Evolutionary conservation across 1,139 yeast genomes (phyloP), one percentile per base, ranked within the genome.

Genomic region (Candida frijolesensis): DNA sequence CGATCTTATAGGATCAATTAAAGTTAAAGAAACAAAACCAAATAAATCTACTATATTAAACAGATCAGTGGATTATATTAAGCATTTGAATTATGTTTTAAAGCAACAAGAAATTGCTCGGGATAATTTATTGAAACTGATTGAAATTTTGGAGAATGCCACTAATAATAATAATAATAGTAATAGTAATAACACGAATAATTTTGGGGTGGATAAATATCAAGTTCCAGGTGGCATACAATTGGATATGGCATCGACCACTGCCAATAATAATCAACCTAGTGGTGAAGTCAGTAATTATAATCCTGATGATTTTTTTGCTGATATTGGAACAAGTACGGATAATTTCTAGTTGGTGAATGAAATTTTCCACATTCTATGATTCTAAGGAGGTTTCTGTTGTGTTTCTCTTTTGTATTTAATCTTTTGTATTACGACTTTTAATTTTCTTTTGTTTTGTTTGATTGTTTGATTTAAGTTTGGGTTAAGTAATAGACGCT

Each of bases 11-110:
- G 61, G 72, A 2, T 64, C 72, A 14, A 71, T 72, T 15, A 72
- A 77, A 47, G 77, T 83, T 2, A 85, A 85, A 60, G 90, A 86
- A 57, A 72, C 84, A 4, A 85, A 85, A 60, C 89, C 92, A 0
- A 86, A 87, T 60, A 87, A 87, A 63, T 82, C 88, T 25, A 81
- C 86, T 8, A 85, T 86, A 48, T 71, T 87, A 54, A 79, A 80
- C 58, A 83, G 81, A 58, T 80, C 91, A 0, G 91, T 87, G 15
- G 90, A 84, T 41, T 87, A 87, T 64, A 80, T 87, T 30, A 70
- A 65, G 2, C 87, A 84, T 63, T 71, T 87, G 56, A 64, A 68
- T 50, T 72, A 72, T 54, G 80, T 76, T 11, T 64, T 74, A 51
- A 68, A 67, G 22, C 64, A 68, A 57, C 81, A 76, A 56, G 68